phyloP scores from a whole-genome alignment of 176 grass and related monocot species.

The Rhynchospora tenuis region DNA sequence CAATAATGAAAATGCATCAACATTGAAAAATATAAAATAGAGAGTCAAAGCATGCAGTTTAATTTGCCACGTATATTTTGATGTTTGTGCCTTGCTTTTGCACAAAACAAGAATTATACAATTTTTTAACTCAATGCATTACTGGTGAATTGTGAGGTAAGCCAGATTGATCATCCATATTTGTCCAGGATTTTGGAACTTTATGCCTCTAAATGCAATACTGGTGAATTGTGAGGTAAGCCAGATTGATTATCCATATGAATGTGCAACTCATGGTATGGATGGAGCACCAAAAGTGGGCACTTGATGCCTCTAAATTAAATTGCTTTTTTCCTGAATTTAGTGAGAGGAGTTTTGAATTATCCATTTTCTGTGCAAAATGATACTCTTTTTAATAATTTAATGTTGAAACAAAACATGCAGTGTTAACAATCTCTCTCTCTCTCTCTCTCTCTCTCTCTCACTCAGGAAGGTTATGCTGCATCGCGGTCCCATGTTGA shows the following conservation, averaged over 20 bases:
- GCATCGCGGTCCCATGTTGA: conserved; percentile 77
- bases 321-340: background rate
- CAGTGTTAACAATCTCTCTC: background rate
- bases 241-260: background rate
- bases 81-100: too few relatives aligned
- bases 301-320: background rate
- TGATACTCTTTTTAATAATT: background rate
- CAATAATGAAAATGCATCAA: background rate
- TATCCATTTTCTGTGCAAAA: background rate
- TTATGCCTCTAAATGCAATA: too few relatives aligned
- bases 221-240: background rate
- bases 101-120: background rate
- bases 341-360: background rate
- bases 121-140: background rate
- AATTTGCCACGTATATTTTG: too few relatives aligned
- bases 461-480: conserved; percentile 69
- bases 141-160: background rate
- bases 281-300: background rate
- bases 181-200: background rate
- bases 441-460: background rate
- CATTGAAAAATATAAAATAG: background rate
- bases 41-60: too few relatives aligned
- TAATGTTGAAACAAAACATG: background rate
- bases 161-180: background rate
- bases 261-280: background rate